Evolutionary conservation across 495 filamentous ascomycete species (phyloP).

Genomic region (Xylona heveae): DNA sequence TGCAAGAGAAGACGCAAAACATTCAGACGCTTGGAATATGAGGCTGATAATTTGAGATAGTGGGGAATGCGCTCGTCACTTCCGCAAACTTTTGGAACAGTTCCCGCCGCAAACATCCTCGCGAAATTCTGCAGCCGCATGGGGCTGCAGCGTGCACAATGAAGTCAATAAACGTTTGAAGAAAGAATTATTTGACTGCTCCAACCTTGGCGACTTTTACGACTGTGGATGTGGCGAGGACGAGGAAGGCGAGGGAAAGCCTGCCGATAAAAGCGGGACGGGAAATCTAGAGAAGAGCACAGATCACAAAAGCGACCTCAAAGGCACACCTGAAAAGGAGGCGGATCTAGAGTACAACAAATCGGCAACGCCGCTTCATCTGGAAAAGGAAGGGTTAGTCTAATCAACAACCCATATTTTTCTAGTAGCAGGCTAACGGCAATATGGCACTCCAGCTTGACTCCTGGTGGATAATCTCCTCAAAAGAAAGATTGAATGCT

Average conservation of each 20-base stretch:
- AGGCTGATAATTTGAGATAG: conserved; percentile 22
- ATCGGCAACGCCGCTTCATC: not conserved
- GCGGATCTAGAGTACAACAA: not conserved
- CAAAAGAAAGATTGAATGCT: too few relatives aligned
- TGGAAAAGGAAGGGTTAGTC: conserved; percentile 1
- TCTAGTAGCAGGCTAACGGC: too few relatives aligned
- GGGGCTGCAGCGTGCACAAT: conserved; percentile 92
- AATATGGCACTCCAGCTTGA: too few relatives aligned
- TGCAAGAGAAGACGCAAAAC: conserved; percentile 1
- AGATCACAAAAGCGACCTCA: not conserved
- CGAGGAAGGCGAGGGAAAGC: conserved; percentile 18
- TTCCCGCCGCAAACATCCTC: conserved; percentile 85
- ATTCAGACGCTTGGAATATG: too few relatives aligned
- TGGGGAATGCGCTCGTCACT: conserved; percentile 85
- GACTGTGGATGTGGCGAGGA: conserved; percentile 89
- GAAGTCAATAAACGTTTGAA: conserved; percentile 72
- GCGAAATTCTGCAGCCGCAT: conserved; percentile 63
- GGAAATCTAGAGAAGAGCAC: not conserved
- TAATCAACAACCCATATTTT: too few relatives aligned
- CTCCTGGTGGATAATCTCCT: too few relatives aligned
- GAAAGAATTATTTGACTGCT: conserved; percentile 74
- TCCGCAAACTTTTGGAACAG: conserved; percentile 56
- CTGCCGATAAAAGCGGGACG: not conserved
- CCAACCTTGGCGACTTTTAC: conserved; percentile 76
- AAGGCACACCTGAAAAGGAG: not conserved